Evolutionary conservation across 805 yeast genomes (phyloP), one percentile per base, ranked within the genome.

Genomic region (Priceomyces melissophilus): DNA sequence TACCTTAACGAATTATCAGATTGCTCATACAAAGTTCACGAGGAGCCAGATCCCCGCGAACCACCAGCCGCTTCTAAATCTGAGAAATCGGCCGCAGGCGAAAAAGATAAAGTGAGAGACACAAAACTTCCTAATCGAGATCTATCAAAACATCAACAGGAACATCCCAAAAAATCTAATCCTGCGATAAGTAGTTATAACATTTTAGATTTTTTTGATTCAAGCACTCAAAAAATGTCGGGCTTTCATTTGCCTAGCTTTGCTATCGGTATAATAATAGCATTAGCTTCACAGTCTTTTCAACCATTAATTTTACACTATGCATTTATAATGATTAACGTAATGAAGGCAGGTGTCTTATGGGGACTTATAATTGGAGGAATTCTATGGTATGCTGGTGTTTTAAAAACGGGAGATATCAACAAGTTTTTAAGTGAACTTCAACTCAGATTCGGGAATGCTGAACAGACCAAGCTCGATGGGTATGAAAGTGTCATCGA

Each of bases 1-100:
- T 49, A 53, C 43, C 42, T 59, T 13, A 64, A 64, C 42, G 69
- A 65, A 38, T 53, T 65, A 15, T 48, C 55, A 26, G 64, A 54
- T 17, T 63, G 67, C 41, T 55, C 67, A 1, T 65, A 61, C 45
- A 50, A 49, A 31, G 49, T 63, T 10, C 42, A 49, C 13, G 44
- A 38, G 10, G 37, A 14, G 17, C 27, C 31, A 3, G 17, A 27
- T 3, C 25, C 12, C 17, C 25, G 12, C 5, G 36, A 35, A 26
- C n/a, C 40, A 9, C 13, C 20, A 3, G 25, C 35, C 10, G 11
- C 29, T 20, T 10, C 10, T 8, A 10, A 10, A 9, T n/a, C 35
- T 23, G 27, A 26, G 25, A 31, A 15, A 14, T 9, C n/a, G 25
- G 15, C 2, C 15, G 23, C 32, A 26, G 32, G 15, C 17, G 15